These are phyloP conservation scores for Ophiostoma triangulosporum DNA, from an alignment of 2,329 filamentous ascomycete species.

Conservation along the genomic window DNA sequence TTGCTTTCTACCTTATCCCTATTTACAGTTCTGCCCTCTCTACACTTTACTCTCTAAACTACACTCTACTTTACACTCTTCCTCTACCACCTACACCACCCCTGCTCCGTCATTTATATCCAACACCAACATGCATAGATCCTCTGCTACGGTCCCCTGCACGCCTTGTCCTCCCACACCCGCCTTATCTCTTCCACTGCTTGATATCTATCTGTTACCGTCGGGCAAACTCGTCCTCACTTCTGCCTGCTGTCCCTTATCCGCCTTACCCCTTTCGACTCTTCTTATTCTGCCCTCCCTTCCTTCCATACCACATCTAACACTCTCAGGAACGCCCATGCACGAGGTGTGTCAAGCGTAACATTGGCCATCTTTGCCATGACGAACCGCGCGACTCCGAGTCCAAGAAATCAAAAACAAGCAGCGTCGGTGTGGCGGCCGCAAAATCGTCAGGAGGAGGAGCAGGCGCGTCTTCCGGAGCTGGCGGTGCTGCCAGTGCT, in stretches of 20 bases:
- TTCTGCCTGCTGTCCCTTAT: conserved; percentile 2
- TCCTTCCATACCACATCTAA: neutral
- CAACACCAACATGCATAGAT: neutral
- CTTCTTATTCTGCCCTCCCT: too few relatives aligned
- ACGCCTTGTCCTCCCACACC: conserved; percentile 11
- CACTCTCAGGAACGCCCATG: conserved; percentile 72
- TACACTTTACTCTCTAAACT: neutral
- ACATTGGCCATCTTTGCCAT: conserved; percentile 96
- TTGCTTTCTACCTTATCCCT: neutral
- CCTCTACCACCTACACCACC: neutral
- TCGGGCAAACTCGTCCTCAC: neutral
- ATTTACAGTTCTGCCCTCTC: neutral
- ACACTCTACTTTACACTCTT: too few relatives aligned
- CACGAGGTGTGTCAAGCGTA: conserved; percentile 93
- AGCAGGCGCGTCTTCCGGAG: neutral
- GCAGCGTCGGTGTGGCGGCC: conserved; percentile 39
- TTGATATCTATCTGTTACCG: neutral
- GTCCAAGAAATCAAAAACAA: conserved; percentile 63
- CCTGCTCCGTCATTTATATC: neutral
- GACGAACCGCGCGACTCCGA: conserved; percentile 85
- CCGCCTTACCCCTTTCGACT: neutral
- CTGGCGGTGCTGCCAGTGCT: neutral
- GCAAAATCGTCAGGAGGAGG: conserved; percentile 36
- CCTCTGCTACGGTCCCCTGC: neutral
- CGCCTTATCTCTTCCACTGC: conserved; percentile 12